Conservation (phyloP, 2,329 filamentous ascomycete species). For the Pseudocercospora pini-densiflorae region DNA sequence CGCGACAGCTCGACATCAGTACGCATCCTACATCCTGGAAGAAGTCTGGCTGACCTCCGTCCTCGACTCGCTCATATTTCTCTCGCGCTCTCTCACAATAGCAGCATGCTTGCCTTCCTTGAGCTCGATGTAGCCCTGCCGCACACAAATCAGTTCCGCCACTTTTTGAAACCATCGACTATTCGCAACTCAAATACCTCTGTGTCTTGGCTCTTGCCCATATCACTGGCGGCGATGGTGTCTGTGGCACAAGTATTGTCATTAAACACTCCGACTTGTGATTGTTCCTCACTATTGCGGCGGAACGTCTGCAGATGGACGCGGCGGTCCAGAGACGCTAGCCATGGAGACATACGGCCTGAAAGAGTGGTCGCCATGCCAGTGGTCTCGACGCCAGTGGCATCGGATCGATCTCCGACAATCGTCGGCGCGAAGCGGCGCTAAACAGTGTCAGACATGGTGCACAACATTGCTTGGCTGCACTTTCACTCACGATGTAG, state of each 20-base stretch:
- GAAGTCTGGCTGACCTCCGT: background rate
- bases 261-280: background rate
- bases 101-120: background rate
- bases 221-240: slow-evolving; percentile 1
- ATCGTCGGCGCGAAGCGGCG: background rate
- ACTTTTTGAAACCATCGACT: too few relatives aligned
- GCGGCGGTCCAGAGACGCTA: background rate
- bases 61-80: background rate
- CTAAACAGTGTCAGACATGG: background rate
- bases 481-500: background rate
- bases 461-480: too few relatives aligned
- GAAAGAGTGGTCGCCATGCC: background rate
- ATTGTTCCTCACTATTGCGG: background rate
- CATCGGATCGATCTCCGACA: background rate
- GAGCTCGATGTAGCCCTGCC: background rate
- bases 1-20: too few relatives aligned
- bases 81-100: background rate
- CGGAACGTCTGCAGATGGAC: background rate
- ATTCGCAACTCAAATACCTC: slow-evolving; percentile 2
- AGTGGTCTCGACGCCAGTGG: background rate
- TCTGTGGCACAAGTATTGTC: background rate
- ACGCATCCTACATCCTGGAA: background rate
- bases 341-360: slow-evolving; percentile 2
- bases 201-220: slow-evolving; percentile 8
- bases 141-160: background rate